Percentiles rank a stretch among this genome's conserved stretches.
Conservation (phyloP, 345 rosid genomes). For the Salix arbutifolia region DNA sequence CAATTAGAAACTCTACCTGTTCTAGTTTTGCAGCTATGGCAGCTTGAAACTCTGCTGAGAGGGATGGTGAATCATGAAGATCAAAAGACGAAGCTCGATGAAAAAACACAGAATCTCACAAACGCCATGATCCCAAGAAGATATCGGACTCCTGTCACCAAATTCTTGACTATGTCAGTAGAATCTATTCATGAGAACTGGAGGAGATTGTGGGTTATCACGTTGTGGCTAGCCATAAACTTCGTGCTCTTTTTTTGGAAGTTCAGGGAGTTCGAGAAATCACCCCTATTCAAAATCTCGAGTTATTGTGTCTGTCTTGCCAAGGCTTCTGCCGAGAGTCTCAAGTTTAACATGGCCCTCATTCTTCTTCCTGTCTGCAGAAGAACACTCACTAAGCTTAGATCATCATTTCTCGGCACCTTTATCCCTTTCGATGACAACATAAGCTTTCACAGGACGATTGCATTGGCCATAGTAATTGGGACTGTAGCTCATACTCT, state of each 20-base stretch:
- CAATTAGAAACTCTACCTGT: background rate
- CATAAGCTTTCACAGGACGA: conserved; percentile 74
- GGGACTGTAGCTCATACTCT: conserved; percentile 42
- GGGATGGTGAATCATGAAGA: conserved; percentile 62
- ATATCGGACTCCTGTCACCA: conserved; percentile 63
- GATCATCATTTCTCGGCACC: conserved; percentile 51
- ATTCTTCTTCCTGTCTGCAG: conserved; percentile 80
- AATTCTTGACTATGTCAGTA: conserved; percentile 30
- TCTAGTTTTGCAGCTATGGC: conserved; percentile 67
- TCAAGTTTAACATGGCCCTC: conserved; percentile 88
- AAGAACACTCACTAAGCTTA: conserved; percentile 60
- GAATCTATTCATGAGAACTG: conserved; percentile 60
- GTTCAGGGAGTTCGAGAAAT: conserved; percentile 25
- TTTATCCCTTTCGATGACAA: conserved; percentile 87
- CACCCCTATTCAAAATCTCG: conserved; percentile 52
- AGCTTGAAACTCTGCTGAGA: conserved; percentile 69
- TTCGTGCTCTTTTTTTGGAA: conserved; percentile 56
- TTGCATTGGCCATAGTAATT: conserved; percentile 51
- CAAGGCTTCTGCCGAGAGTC: conserved; percentile 82
- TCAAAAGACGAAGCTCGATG: conserved; percentile 18
- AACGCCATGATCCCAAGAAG: conserved; percentile 75
- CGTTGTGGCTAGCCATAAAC: conserved; percentile 46
- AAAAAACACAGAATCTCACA: conserved; percentile 45
- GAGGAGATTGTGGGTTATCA: conserved; percentile 60
- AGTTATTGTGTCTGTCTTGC: conserved; percentile 79